Conservation (phyloP, 179 eudicot genomes). For the Spergularia azorica region DNA sequence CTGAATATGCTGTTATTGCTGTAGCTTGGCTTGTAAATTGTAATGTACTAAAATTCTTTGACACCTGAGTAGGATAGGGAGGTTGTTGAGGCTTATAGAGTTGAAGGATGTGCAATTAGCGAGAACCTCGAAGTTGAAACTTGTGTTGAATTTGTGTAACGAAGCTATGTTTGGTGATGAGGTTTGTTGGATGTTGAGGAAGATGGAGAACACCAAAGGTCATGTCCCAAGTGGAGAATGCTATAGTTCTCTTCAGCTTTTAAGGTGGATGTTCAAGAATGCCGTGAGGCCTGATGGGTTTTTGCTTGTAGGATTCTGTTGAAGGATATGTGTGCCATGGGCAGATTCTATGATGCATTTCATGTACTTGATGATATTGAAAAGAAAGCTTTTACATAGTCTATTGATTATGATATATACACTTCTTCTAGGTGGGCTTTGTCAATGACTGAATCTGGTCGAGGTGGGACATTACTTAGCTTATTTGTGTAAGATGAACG, state of each 20-base stretch:
- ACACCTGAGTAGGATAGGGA: constrained; percentile 36
- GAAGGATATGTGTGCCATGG: constrained; percentile 42
- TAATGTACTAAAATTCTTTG: constrained; percentile 42
- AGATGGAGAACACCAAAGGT: constrained; percentile 56
- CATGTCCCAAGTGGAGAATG: constrained; percentile 40
- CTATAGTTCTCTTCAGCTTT: constrained; percentile 59
- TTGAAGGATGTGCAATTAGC: constrained; percentile 45
- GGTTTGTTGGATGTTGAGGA: constrained; percentile 68
- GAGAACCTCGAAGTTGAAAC: constrained; percentile 55
- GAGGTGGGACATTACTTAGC: constrained; percentile 25
- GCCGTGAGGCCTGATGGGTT: constrained; percentile 56
- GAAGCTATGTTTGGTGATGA: constrained; percentile 56
- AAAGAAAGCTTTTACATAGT: constrained; percentile 35
- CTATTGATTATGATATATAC: constrained; percentile 62
- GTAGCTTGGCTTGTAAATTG: constrained; percentile 55
- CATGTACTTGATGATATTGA: constrained; percentile 43
- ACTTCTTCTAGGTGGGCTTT: constrained; percentile 57
- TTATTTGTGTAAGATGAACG: too few relatives aligned
- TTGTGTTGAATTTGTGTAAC: constrained; percentile 63
- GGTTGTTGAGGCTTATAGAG: constrained; percentile 50
- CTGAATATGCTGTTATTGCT: constrained; percentile 50
- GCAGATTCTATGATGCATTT: constrained; percentile 60
- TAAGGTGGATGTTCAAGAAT: constrained; percentile 53
- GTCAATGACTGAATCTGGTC: constrained; percentile 32
- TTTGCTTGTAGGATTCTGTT: constrained; percentile 53